Evolutionary conservation across 2,329 filamentous ascomycete genomes (phyloP), one percentile per base, ranked within the genome.

Genomic region (Monosporascus sp.): DNA sequence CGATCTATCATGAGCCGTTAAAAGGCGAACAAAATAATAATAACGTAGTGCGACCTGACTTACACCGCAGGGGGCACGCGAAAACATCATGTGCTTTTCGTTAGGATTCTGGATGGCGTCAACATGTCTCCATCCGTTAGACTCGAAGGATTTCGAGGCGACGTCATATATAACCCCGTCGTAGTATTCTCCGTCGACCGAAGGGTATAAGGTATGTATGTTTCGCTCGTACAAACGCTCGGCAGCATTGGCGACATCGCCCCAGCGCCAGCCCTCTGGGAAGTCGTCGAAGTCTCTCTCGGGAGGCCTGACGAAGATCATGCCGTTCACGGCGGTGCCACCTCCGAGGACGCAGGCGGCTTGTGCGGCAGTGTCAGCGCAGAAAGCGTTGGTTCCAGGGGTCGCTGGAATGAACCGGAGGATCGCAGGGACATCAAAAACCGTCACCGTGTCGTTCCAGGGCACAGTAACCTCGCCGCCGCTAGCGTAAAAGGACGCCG

Each of bases 1-100:
- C 35, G 24, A 60, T 58, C 74, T 82, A 81, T 67, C 79, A 83
- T 4, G 79, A 63, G 74, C 82, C 5, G 74, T 76, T 41, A 41
- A 37, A 38, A 39, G 20, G 18, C 22, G 20, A 31, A 49, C 6
- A 2, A 2, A 1, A 2, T 25, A 5, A 22, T 14, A 25, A 25
- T 14, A 31, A 25, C 7, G 1, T 37, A 22, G 47, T 48, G 31
- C 6, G 5, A 37, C 37, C n/a, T 22, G 31, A 41, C 47, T 49
- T 49, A 49, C 47, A 18, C 43, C 43, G 15, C 49, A 46, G 22
- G 43, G 43, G 14, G 43, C 20, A 25, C 43, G 43, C 15, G 43
- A 46, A 37, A 58, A 59, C 24, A 55, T 48, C 37, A 56, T 47
- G 25, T 47, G 44, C 48, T 60, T 60, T 44, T 51, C 50, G 46